Evolutionary conservation across 805 yeast genomes (phyloP).

Genomic region (Isabelozyma rhagii): DNA sequence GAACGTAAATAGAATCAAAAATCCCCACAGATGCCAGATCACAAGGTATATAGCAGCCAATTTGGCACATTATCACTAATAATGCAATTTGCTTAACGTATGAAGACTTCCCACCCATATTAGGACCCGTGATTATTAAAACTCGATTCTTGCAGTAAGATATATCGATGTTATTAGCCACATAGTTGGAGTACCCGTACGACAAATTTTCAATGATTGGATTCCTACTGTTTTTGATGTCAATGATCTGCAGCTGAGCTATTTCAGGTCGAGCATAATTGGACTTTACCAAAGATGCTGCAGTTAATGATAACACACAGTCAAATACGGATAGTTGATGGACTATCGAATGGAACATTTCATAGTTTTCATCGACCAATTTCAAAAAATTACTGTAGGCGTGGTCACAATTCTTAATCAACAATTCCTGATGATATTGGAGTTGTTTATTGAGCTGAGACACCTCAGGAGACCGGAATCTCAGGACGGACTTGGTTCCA

Average conservation of each 20-base stretch:
- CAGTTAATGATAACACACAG: slow-evolving; percentile 63
- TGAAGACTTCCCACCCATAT: slow-evolving; percentile 86
- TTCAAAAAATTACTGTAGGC: slow-evolving; percentile 43
- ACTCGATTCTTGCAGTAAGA: slow-evolving; percentile 43
- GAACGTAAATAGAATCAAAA: slow-evolving; percentile 71
- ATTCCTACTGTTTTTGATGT: slow-evolving; percentile 57
- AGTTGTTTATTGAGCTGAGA: slow-evolving; percentile 48
- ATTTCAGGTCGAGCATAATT: slow-evolving; percentile 47
- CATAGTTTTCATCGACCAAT: slow-evolving; percentile 28
- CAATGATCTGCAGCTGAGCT: slow-evolving; percentile 40
- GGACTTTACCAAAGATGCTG: slow-evolving; percentile 47
- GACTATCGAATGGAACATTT: slow-evolving; percentile 40
- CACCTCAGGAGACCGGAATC: slow-evolving; percentile 69
- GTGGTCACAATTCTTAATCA: slow-evolving; percentile 44
- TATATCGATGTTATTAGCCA: slow-evolving; percentile 65
- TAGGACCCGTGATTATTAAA: slow-evolving; percentile 77
- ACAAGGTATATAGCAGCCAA: slow-evolving; percentile 78
- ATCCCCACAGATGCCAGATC: slow-evolving; percentile 56
- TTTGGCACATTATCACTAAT: slow-evolving; percentile 67
- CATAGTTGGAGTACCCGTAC: slow-evolving; percentile 38
- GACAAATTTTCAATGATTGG: slow-evolving; percentile 59
- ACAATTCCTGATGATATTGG: slow-evolving; percentile 58
- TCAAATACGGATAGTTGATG: slow-evolving; percentile 55
- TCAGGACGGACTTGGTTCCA: slow-evolving; percentile 62
- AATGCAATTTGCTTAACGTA: slow-evolving; percentile 73